These are phyloP conservation scores for Kingdonia uniflora DNA, from an alignment of 164 flowering plant genomes.

Conservation along the genomic window DNA sequence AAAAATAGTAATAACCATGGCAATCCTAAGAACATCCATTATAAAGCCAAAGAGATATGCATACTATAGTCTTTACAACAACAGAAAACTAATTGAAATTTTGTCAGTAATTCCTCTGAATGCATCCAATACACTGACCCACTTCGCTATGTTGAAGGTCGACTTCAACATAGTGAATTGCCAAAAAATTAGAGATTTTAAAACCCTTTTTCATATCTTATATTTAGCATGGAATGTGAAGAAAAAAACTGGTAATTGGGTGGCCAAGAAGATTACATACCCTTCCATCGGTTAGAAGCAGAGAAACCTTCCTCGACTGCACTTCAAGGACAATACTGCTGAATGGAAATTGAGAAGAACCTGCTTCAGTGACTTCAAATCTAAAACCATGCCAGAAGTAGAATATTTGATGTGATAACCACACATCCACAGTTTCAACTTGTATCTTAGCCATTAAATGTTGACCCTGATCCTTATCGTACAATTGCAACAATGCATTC, in stretches of 20 bases:
- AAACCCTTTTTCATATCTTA: no score
- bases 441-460: constrained; percentile 23
- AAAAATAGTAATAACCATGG: no score
- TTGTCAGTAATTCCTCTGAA: no score
- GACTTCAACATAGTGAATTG: background rate
- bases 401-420: constrained; percentile 55
- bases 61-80: no score
- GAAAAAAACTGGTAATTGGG: no score
- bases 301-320: constrained; percentile 45
- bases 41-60: no score
- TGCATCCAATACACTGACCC: no score
- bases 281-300: constrained; percentile 82
- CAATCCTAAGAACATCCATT: no score
- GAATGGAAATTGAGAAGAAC: constrained; percentile 25
- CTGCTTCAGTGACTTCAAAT: constrained; percentile 24
- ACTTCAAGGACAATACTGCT: constrained; percentile 23
- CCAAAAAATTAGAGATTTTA: no score
- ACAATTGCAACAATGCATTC: constrained; percentile 28
- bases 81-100: no score
- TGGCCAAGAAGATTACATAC: constrained; percentile 41
- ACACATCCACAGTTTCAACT: constrained; percentile 44
- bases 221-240: background rate
- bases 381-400: constrained; percentile 38
- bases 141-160: no score
- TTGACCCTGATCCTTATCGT: constrained; percentile 12